These are phyloP conservation scores for Lyophyllum atratum DNA, from an alignment of 768 basidiomycete species.

Conservation along the genomic window DNA sequence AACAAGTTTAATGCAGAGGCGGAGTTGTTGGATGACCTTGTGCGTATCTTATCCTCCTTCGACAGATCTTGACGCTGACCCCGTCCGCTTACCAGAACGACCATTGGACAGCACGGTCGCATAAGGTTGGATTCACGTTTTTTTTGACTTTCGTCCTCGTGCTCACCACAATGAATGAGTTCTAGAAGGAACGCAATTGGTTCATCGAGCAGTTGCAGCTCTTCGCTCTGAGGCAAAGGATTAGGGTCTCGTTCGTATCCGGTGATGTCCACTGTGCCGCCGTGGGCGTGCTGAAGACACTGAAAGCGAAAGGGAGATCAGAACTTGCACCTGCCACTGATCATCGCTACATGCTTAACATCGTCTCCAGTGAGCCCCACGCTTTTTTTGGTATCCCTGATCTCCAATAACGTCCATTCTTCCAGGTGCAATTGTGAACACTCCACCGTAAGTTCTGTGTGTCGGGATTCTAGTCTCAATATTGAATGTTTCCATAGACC, in stretches of 20 bases:
- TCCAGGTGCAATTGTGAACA: slow-evolving; percentile 91
- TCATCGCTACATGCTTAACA: slow-evolving; percentile 88
- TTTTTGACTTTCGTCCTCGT: not conserved
- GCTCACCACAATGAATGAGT: not conserved
- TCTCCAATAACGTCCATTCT: slow-evolving; percentile 1
- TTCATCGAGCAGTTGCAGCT: slow-evolving; percentile 79
- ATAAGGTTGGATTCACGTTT: slow-evolving; percentile 53
- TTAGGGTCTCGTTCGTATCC: slow-evolving; percentile 83
- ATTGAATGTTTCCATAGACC: slow-evolving; percentile 50
- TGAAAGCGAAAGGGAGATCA: slow-evolving; percentile 48
- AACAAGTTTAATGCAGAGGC: slow-evolving; percentile 93
- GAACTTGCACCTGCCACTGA: slow-evolving; percentile 60
- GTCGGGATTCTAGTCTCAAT: not conserved
- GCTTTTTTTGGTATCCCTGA: not conserved
- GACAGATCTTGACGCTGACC: not conserved
- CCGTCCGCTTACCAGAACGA: slow-evolving; percentile 58
- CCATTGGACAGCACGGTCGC: slow-evolving; percentile 84
- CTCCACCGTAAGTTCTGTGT: slow-evolving; percentile 63
- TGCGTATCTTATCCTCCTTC: slow-evolving; percentile 28
- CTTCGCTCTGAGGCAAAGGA: slow-evolving; percentile 58
- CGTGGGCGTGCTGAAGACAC: slow-evolving; percentile 76
- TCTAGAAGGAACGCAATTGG: slow-evolving; percentile 88
- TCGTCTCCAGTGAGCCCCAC: slow-evolving; percentile 67
- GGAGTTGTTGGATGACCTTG: slow-evolving; percentile 92
- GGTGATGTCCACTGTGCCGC: slow-evolving; percentile 96